Conservation (phyloP, 225 moss, liverwort and hornwort genomes). For the Takakia lepidozioides region DNA sequence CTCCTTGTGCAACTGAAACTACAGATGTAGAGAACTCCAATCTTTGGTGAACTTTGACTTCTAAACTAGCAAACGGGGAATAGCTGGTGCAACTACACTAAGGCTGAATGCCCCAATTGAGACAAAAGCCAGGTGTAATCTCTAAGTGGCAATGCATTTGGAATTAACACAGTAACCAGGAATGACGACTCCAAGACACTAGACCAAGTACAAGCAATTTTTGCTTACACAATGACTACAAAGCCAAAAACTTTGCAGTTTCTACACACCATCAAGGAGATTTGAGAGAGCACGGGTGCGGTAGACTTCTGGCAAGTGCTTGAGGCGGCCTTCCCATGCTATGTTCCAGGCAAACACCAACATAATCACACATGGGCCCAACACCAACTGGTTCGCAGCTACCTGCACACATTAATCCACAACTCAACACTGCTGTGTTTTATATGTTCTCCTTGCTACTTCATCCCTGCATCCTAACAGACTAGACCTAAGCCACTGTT, state of each 20-base stretch:
- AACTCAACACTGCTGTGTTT: too few species aligned
- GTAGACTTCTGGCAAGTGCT: slow-evolving; percentile 58
- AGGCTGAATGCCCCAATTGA: too few species aligned
- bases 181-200: neutral
- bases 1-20: too few species aligned
- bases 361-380: slow-evolving; percentile 73
- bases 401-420: slow-evolving; percentile 34
- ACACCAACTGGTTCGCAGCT: slow-evolving; percentile 62
- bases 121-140: neutral
- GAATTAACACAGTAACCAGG: too few species aligned
- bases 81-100: too few species aligned
- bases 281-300: slow-evolving; percentile 48
- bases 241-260: too few species aligned
- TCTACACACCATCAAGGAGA: slow-evolving; percentile 52
- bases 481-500: neutral
- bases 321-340: slow-evolving; percentile 61
- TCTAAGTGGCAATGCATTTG: neutral
- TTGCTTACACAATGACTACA: too few species aligned
- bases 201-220: neutral
- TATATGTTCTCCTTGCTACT: too few species aligned
- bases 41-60: too few species aligned
- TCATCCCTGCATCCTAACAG: too few species aligned
- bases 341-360: slow-evolving; percentile 89
- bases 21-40: too few species aligned
- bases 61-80: too few species aligned